A percentile compares a stretch with the other conserved stretches of the same genome.
phyloP scores from a whole-genome alignment of 805 yeast genomes.

The Sungouiozyma intestinalis region DNA sequence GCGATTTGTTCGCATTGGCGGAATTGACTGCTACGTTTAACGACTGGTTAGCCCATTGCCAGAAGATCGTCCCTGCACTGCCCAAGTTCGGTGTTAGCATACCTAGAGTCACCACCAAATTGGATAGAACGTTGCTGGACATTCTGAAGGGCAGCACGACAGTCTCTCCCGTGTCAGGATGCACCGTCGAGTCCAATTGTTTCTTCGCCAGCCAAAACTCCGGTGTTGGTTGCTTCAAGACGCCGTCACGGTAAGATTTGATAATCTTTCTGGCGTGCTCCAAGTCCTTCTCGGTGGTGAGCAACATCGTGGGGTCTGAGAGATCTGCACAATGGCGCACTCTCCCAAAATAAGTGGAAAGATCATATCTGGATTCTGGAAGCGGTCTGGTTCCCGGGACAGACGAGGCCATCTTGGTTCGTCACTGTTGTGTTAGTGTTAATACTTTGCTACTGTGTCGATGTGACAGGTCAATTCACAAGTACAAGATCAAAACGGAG shows the following conservation, averaged over 20 bases:
- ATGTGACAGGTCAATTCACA: too few species aligned
- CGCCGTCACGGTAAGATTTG: slow-evolving; percentile 66
- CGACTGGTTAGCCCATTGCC: slow-evolving; percentile 98
- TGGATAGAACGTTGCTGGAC: slow-evolving; percentile 91
- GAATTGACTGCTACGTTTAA: slow-evolving; percentile 94
- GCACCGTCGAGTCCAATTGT: slow-evolving; percentile 81
- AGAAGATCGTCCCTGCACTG: slow-evolving; percentile 80
- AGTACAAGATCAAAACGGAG: too few species aligned
- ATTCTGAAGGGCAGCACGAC: slow-evolving; percentile 90
- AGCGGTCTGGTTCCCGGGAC: slow-evolving; percentile 71
- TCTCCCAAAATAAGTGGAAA: slow-evolving; percentile 82
- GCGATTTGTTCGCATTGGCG: slow-evolving; percentile 91
- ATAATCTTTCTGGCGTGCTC: slow-evolving; percentile 53
- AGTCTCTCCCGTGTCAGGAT: slow-evolving; percentile 94
- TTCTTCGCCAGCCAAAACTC: slow-evolving; percentile 84
- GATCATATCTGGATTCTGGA: slow-evolving; percentile 73
- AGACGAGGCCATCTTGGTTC: slow-evolving; percentile 68
- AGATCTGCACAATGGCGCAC: slow-evolving; percentile 90
- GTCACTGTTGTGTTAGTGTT: too few species aligned
- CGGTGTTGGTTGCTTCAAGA: slow-evolving; percentile 53
- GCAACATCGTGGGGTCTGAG: slow-evolving; percentile 82
- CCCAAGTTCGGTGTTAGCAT: slow-evolving; percentile 95
- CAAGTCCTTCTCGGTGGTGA: slow-evolving; percentile 58
- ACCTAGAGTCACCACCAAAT: slow-evolving; percentile 91
- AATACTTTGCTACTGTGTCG: too few species aligned